A percentile compares a stretch with the other conserved stretches of the same genome.
Evolutionary conservation across 2,329 filamentous ascomycete species (phyloP).

Genomic region (Pestalotiopsis sp.): DNA sequence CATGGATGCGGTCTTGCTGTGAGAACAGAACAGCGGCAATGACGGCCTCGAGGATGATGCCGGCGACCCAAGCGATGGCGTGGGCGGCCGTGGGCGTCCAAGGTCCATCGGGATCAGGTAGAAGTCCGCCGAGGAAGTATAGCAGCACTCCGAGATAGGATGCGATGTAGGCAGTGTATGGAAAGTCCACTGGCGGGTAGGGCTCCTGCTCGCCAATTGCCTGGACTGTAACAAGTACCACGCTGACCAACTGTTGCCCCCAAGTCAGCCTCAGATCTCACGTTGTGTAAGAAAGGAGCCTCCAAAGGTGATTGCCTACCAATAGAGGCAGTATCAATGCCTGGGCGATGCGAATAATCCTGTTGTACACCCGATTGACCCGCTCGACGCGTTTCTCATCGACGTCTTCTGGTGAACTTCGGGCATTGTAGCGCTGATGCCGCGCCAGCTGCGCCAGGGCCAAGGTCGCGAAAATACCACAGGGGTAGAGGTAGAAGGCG

Average conservation of each 20-base stretch:
- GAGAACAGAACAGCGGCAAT: constrained; percentile 37
- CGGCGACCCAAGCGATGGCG: constrained; percentile 39
- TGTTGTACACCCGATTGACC: constrained; percentile 32
- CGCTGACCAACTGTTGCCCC: constrained; percentile 30
- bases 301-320: constrained; percentile 13
- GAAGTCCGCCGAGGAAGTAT: constrained; percentile 43
- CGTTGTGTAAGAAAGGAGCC: background rate
- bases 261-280: background rate
- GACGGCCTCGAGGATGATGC: constrained; percentile 36
- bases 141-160: constrained; percentile 43
- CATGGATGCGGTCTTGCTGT: constrained; percentile 30
- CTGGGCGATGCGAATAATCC: constrained; percentile 39
- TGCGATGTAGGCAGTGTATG: constrained; percentile 44
- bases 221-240: constrained; percentile 33
- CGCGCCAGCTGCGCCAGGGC: constrained; percentile 38
- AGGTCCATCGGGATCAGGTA: constrained; percentile 46
- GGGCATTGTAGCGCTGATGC: constrained; percentile 35
- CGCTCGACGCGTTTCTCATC: constrained; percentile 32
- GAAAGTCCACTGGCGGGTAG: constrained; percentile 29
- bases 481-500: constrained; percentile 45
- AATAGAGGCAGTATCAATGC: constrained; percentile 33
- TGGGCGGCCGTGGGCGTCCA: constrained; percentile 42
- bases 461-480: constrained; percentile 38
- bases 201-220: constrained; percentile 29
- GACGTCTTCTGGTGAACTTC: constrained; percentile 22